Base-by-base conservation (phyloP, 2,329 filamentous ascomycete genomes). In the Paraphaeosphaeria minitans region DNA sequence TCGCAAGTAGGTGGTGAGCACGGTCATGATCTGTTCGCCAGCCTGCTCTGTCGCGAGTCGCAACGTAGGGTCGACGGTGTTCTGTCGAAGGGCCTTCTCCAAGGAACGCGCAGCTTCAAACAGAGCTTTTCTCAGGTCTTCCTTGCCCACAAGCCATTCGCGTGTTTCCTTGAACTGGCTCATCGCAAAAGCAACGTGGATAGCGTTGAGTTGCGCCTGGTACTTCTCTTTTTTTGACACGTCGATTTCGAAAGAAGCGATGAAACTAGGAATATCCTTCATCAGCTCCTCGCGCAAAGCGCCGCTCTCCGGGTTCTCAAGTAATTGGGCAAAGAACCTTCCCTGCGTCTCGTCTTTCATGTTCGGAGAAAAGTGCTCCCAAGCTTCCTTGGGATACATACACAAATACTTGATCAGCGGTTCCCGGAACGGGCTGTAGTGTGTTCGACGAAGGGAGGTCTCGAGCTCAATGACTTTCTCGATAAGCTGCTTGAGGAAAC, bases 391-490 rank as follows among this genome's bases (percentile, higher is more conserved):
- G 0, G 95, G 89, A 72, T 98, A 99, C 59, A 93, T 87, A 75
- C 97, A 97, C 61, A 99, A 84, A 74, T 96, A 99, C 71, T 92
- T 92, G 75, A 96, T 93, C 21, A 99, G 84, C 0, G 95, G 94
- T 58, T 89, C 86, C 46, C 96, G 86, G 83, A 99, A 98, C 0
- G 94, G 94, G 69, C 93, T 98, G 67, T 91, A 89, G 49, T 93
- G 89, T 1, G 95, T 99, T 60, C 95, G 83, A 33, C 95, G 87
- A 41, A 99, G 81, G 64, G 89, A 90, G 54, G 89, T 86, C 75
- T 99, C 95, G 0, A 99, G 83, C 43, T 93, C 90, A 56, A 99
- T 82, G n/a, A 96, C 92, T 53, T 90, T 91, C 65, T 96, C 90
- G 50, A 98, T 92, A 45, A 99, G 85, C 31, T 91, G 87, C 60